Conservation (phyloP, 345 rosid genomes). For the Alliaria petiolata region DNA sequence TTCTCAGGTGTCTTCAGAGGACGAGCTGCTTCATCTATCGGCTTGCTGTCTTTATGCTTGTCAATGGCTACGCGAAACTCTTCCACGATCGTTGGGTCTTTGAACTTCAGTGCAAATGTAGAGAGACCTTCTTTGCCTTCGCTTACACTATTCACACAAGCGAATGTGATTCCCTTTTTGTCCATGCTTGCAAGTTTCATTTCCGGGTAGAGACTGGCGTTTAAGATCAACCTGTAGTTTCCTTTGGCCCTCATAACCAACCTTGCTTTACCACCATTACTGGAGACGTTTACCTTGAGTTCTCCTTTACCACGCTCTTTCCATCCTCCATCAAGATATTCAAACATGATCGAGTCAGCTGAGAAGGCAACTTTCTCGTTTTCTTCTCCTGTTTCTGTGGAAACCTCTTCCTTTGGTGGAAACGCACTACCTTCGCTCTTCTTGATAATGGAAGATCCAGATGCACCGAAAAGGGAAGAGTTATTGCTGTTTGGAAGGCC, state of each 20-base stretch:
- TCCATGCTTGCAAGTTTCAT: slow-evolving; percentile 96
- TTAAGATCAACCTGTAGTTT: slow-evolving; percentile 80
- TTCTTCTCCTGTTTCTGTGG: slow-evolving; percentile 93
- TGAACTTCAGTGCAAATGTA: slow-evolving; percentile 83
- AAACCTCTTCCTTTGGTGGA: slow-evolving; percentile 73
- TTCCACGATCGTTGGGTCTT: slow-evolving; percentile 59
- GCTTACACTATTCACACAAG: slow-evolving; percentile 65
- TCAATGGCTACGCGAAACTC: slow-evolving; percentile 56
- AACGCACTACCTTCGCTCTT: slow-evolving; percentile 58
- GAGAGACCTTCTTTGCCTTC: slow-evolving; percentile 69
- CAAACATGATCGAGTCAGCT: slow-evolving; percentile 77
- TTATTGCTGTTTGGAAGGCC: slow-evolving; percentile 57
- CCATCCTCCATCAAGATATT: slow-evolving; percentile 70
- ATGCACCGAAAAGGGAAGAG: slow-evolving; percentile 50
- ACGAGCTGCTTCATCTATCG: neutral
- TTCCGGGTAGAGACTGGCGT: slow-evolving; percentile 83
- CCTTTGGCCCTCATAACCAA: slow-evolving; percentile 90
- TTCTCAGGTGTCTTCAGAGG: slow-evolving; percentile 79
- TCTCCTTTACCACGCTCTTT: slow-evolving; percentile 99
- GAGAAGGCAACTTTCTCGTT: slow-evolving; percentile 72
- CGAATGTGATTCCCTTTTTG: slow-evolving; percentile 89
- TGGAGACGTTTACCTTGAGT: slow-evolving; percentile 62
- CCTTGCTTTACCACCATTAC: slow-evolving; percentile 61
- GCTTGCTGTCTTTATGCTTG: slow-evolving; percentile 54
- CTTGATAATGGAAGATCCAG: slow-evolving; percentile 47